Conservation (phyloP, 345 rosid genomes). For the Arabis hirsuta region DNA sequence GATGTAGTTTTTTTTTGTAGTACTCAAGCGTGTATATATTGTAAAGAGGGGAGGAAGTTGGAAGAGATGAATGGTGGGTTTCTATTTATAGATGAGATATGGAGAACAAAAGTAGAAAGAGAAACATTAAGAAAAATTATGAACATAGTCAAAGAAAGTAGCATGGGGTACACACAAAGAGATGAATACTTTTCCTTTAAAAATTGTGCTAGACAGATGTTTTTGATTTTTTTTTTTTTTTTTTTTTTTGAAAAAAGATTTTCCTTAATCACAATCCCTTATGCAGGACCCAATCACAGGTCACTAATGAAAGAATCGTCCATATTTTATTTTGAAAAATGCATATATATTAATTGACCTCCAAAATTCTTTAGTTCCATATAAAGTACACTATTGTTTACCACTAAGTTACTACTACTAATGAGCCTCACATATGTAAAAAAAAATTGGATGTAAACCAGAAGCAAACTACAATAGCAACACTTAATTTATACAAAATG, state of each 20-base stretch:
- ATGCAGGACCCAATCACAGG: slow-evolving; percentile 43
- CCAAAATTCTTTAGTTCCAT: slow-evolving; percentile 6
- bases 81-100: slow-evolving; percentile 45
- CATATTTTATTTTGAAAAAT: neutral
- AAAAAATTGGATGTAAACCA: neutral
- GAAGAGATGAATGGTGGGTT: slow-evolving; percentile 21
- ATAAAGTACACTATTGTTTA: slow-evolving; percentile 27
- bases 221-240: neutral
- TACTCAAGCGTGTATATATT: neutral
- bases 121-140: slow-evolving; percentile 18
- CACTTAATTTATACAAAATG: slow-evolving; percentile 8
- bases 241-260: neutral
- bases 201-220: slow-evolving; percentile 34
- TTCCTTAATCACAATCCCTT: slow-evolving; percentile 34
- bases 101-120: slow-evolving; percentile 37
- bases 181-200: slow-evolving; percentile 25
- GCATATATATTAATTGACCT: slow-evolving; percentile 28
- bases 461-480: neutral
- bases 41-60: slow-evolving; percentile 27
- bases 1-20: neutral
- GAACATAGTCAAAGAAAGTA: slow-evolving; percentile 45
- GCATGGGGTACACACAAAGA: slow-evolving; percentile 40
- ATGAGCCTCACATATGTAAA: neutral
- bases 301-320: slow-evolving; percentile 22
- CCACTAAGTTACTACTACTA: neutral